Evolutionary conservation across 1,139 yeast genomes (phyloP).

Genomic region (Komagataea norvegica): DNA sequence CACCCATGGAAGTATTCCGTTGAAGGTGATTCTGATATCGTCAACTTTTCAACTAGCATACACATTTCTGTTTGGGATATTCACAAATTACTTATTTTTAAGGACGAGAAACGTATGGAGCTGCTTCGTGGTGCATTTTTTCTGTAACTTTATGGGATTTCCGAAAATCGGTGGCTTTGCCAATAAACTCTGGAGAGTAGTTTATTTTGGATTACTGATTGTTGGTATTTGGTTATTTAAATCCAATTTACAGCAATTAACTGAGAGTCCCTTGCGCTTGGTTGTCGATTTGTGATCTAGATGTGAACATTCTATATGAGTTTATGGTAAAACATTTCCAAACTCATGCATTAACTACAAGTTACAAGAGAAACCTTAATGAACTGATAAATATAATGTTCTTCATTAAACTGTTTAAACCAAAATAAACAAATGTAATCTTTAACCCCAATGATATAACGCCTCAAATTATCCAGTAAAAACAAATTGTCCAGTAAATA

Average conservation of each 20-base stretch:
- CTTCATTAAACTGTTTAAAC: constrained; percentile 7
- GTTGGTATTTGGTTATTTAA: constrained; percentile 41
- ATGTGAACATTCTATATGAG: too few relatives aligned
- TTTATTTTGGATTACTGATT: constrained; percentile 41
- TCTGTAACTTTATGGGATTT: constrained; percentile 78
- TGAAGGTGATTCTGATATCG: constrained; percentile 35
- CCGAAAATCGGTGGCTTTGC: constrained; percentile 42
- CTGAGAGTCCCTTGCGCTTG: constrained; percentile 17
- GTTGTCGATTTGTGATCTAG: neutral
- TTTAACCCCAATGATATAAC: too few relatives aligned
- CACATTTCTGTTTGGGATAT: constrained; percentile 76
- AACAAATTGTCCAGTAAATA: neutral
- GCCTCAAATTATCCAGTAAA: too few relatives aligned
- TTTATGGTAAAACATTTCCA: too few relatives aligned
- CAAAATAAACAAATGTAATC: too few relatives aligned
- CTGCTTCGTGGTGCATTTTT: constrained; percentile 57
- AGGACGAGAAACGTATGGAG: constrained; percentile 57
- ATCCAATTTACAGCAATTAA: constrained; percentile 20
- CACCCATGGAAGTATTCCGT: constrained; percentile 27
- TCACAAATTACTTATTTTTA: constrained; percentile 59
- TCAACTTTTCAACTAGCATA: constrained; percentile 59
- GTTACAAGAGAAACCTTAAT: too few relatives aligned
- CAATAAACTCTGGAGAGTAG: constrained; percentile 23
- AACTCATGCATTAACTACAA: neutral
- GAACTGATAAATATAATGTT: too few relatives aligned